Conservation (phyloP, 139 green algal species). For the Pleodorina starrii region DNA sequence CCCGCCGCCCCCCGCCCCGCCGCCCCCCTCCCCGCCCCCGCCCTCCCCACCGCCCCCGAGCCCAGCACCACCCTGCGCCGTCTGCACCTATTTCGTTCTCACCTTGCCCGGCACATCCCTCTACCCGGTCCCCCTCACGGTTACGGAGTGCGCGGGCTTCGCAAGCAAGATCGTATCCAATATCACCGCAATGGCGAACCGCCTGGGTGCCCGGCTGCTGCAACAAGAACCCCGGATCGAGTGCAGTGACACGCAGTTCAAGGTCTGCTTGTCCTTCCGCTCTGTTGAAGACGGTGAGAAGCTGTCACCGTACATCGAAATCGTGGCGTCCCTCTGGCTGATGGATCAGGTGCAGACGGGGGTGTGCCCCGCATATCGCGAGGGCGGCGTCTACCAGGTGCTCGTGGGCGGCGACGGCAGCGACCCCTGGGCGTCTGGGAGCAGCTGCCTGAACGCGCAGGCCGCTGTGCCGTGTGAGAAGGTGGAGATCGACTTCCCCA, state of each 20-base stretch:
- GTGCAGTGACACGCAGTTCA: not conserved
- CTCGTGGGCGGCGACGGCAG: not conserved
- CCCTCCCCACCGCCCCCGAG: not conserved
- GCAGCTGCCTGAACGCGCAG: not conserved
- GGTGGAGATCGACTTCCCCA: not conserved
- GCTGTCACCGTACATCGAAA: not conserved
- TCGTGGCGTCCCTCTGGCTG: not conserved
- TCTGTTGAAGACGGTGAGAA: not conserved
- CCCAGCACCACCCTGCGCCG: not conserved
- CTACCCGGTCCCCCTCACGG: not conserved
- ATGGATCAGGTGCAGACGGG: not conserved
- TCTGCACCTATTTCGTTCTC: not conserved
- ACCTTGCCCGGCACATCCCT: not conserved
- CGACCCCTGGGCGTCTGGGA: not conserved
- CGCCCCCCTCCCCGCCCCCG: no score
- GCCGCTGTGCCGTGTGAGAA: not conserved
- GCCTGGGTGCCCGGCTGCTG: not conserved
- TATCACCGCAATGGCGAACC: not conserved
- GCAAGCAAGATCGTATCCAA: not conserved
- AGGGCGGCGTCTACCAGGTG: no score
- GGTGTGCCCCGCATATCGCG: not conserved
- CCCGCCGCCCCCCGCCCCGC: no score
- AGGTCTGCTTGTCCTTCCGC: not conserved
- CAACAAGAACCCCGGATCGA: not conserved
- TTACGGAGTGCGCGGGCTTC: not conserved